Evolutionary conservation across 495 filamentous ascomycete species (phyloP), one percentile per base, ranked within the genome.

Genomic region (Podospora fimiseda): DNA sequence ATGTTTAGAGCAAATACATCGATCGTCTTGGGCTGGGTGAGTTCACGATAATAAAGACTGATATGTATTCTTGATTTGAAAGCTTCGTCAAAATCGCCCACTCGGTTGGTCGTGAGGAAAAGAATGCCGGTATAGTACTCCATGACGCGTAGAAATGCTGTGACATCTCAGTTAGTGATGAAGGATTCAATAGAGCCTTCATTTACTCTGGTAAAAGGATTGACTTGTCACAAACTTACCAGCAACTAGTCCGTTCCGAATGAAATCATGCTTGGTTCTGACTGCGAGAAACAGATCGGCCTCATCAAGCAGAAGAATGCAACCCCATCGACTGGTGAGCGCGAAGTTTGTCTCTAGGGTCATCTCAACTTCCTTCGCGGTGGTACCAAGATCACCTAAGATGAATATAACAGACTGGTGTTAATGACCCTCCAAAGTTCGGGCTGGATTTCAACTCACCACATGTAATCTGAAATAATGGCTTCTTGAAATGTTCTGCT

Each of bases 181-280:
- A n/a, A n/a, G n/a, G n/a, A n/a, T n/a, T n/a, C n/a, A n/a, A n/a
- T n/a, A n/a, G n/a, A n/a, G n/a, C n/a, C n/a, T n/a, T n/a, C n/a
- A n/a, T n/a, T n/a, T n/a, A n/a, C n/a, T n/a, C n/a, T n/a, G n/a
- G n/a, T n/a, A n/a, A n/a, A n/a, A n/a, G n/a, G n/a, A n/a, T n/a
- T n/a, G n/a, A n/a, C n/a, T n/a, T n/a, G n/a, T n/a, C n/a, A n/a
- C n/a, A n/a, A n/a, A n/a, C n/a, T n/a, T 41, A 53, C 51, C 51
- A 47, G 81, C 84, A 23, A 91, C 87, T 0, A 91, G 76, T 2
- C 84, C 84, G 59, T 91, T 91, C 48, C 87, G 79, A 59, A 81
- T 77, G 54, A 91, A 80, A 55, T 91, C 83, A 52, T 33, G 6
- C 80, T 75, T 37, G 84, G 76, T 0, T 77, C 81, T 16, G 86